phyloP scores from a whole-genome alignment of 768 basidiomycete species.

The Tricholoma sp. region DNA sequence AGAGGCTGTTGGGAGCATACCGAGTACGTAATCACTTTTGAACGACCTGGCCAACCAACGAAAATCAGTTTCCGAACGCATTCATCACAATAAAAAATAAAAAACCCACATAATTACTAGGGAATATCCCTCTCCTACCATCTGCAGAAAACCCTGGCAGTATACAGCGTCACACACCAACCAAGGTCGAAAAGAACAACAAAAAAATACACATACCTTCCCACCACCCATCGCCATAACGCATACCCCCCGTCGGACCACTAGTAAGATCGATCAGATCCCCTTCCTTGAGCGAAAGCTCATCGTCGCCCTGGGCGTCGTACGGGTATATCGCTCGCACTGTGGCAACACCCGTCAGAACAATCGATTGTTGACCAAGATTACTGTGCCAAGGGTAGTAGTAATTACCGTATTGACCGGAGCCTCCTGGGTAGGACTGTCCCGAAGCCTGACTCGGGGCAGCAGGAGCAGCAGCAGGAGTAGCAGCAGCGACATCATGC shows the following conservation, averaged over 20 bases:
- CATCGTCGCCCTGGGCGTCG: conserved; percentile 65
- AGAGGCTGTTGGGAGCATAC: no score
- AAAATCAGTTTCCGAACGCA: background rate
- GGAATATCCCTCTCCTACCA: conserved; percentile 77
- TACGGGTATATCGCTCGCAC: conserved; percentile 85
- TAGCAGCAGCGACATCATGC: conserved; percentile 18
- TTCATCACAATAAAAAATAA: conserved; percentile 5
- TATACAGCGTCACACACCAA: conserved; percentile 9
- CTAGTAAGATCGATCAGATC: conserved; percentile 60
- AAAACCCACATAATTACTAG: conserved; percentile 78
- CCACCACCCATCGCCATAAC: conserved; percentile 82
- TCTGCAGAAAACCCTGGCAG: conserved; percentile 49
- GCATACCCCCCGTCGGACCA: conserved; percentile 54
- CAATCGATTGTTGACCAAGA: background rate
- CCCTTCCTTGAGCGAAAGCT: conserved; percentile 58
- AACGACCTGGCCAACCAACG: conserved; percentile 43
- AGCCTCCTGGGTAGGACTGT: conserved; percentile 19
- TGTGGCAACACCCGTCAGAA: conserved; percentile 20
- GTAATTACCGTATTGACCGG: conserved; percentile 44
- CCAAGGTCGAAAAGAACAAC: conserved; percentile 5
- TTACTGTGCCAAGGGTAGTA: no score
- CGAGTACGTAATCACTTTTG: conserved; percentile 32
- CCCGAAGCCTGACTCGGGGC: no score
- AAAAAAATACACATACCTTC: conserved; percentile 52
- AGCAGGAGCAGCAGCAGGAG: no score